A percentile compares a stretch with the other conserved stretches of the same genome.
These are phyloP conservation scores for Phytophthora ramorum DNA, from an alignment of 352 stramenopile genomes.

Conservation along the genomic window DNA sequence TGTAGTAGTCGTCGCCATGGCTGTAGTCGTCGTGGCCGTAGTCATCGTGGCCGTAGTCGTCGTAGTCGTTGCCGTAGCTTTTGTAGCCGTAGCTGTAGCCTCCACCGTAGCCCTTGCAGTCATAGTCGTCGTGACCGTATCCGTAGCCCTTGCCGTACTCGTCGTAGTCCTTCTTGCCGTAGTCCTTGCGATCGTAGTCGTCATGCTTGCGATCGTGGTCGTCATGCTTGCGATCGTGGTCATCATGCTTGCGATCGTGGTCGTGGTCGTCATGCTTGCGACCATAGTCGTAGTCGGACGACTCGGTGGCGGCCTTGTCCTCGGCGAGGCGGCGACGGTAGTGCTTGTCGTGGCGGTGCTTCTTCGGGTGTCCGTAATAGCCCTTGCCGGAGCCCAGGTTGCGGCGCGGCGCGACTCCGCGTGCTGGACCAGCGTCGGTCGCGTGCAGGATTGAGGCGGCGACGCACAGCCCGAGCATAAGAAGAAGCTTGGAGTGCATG, in stretches of 20 bases:
- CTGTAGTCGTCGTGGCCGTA: conserved; percentile 1
- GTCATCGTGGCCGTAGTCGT: no score
- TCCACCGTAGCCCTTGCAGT: no score
- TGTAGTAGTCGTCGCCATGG: conserved; percentile 1
- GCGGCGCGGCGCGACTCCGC: conserved; percentile 10
- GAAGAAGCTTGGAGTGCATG: conserved; percentile 32
- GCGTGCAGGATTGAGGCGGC: conserved; percentile 9
- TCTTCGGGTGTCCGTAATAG: conserved; percentile 14
- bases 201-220: neutral
- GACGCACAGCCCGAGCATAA: conserved; percentile 21
- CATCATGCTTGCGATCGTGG: neutral
- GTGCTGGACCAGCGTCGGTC: conserved; percentile 6
- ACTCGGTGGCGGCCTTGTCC: conserved; percentile 5
- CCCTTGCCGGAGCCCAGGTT: conserved; percentile 21
- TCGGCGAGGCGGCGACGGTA: conserved; percentile 29
- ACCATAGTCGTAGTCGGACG: conserved; percentile 8
- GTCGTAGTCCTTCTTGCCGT: no score
- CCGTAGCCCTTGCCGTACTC: no score
- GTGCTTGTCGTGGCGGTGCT: neutral
- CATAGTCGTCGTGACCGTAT: no score
- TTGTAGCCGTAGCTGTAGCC: no score
- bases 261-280: neutral
- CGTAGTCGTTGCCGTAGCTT: no score
- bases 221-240: neutral
- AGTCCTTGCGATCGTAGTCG: no score